A percentile compares a stretch with the other conserved stretches of the same genome.
These are phyloP conservation scores for Toxicodendron radicans DNA, from an alignment of 345 rosid genomes.

Conservation along the genomic window DNA sequence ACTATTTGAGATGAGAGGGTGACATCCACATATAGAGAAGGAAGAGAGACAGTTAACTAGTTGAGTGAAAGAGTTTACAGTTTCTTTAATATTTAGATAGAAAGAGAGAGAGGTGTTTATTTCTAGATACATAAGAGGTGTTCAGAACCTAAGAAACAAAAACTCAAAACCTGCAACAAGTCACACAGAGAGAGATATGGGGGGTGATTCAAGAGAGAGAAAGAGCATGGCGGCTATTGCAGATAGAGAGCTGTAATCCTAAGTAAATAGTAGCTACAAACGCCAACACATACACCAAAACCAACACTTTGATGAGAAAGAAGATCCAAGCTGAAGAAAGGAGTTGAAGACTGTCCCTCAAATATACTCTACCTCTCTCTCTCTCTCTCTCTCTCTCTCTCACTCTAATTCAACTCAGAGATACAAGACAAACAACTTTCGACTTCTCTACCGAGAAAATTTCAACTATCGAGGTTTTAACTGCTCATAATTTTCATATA, in stretches of 20 bases:
- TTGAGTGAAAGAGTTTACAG: slow-evolving; percentile 13
- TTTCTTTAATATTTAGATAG: slow-evolving; percentile 8
- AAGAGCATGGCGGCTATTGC: slow-evolving; percentile 75
- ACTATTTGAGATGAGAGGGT: slow-evolving; percentile 22
- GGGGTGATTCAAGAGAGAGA: slow-evolving; percentile 35
- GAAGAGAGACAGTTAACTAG: slow-evolving; percentile 19
- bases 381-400: neutral
- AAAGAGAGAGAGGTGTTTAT: slow-evolving; percentile 22
- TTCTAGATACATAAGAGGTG: slow-evolving; percentile 30
- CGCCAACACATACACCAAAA: neutral
- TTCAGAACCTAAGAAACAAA: slow-evolving; percentile 19
- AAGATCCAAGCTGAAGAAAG: slow-evolving; percentile 10
- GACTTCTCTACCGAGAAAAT: too few relatives aligned
- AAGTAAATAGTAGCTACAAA: slow-evolving; percentile 14
- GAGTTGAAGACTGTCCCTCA: slow-evolving; percentile 12
- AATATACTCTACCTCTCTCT: neutral
- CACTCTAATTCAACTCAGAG: neutral
- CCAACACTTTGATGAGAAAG: slow-evolving; percentile 22
- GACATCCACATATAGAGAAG: slow-evolving; percentile 13
- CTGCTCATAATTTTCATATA: neutral
- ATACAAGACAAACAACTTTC: too few relatives aligned
- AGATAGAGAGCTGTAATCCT: slow-evolving; percentile 46
- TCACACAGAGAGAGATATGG: slow-evolving; percentile 33
- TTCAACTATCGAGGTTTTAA: too few relatives aligned
- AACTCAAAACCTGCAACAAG: slow-evolving; percentile 23